Conservation (phyloP, 1,284 basidiomycete species). For the Heliocybe sulcata region DNA sequence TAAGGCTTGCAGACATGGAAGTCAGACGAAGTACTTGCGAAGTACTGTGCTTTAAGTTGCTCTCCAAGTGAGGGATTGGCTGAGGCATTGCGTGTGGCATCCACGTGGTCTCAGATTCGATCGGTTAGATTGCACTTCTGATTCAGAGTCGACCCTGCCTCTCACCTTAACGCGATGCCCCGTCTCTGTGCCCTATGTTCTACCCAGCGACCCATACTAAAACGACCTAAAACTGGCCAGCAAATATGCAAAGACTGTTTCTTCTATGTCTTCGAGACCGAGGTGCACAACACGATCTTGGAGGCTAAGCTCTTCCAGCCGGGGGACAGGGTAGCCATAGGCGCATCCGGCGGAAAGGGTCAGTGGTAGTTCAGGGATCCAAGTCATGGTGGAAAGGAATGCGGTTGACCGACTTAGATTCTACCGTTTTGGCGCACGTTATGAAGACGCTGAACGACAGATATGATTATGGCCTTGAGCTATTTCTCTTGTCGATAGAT, state of each 20-base stretch:
- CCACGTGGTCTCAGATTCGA: background rate
- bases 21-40: background rate
- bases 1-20: too few relatives aligned
- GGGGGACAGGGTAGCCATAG: slow-evolving; percentile 96
- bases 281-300: slow-evolving; percentile 94
- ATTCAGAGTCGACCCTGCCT: background rate
- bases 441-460: slow-evolving; percentile 95
- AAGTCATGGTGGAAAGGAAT: background rate
- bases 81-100: background rate
- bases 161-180: background rate
- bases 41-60: too few relatives aligned
- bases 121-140: background rate
- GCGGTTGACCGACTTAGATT: slow-evolving; percentile 51
- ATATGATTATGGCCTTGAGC: slow-evolving; percentile 87
- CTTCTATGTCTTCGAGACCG: slow-evolving; percentile 96
- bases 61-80: background rate
- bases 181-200: slow-evolving; percentile 66
- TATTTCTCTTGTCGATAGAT: slow-evolving; percentile 95
- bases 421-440: slow-evolving; percentile 95
- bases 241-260: slow-evolving; percentile 95
- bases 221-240: slow-evolving; percentile 95
- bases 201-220: slow-evolving; percentile 79
- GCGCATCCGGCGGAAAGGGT: slow-evolving; percentile 98
- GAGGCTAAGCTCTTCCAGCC: slow-evolving; percentile 77
- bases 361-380: slow-evolving; percentile 5